phyloP scores from a whole-genome alignment of 495 filamentous ascomycete genomes.

The Daldinia vernicosa region DNA sequence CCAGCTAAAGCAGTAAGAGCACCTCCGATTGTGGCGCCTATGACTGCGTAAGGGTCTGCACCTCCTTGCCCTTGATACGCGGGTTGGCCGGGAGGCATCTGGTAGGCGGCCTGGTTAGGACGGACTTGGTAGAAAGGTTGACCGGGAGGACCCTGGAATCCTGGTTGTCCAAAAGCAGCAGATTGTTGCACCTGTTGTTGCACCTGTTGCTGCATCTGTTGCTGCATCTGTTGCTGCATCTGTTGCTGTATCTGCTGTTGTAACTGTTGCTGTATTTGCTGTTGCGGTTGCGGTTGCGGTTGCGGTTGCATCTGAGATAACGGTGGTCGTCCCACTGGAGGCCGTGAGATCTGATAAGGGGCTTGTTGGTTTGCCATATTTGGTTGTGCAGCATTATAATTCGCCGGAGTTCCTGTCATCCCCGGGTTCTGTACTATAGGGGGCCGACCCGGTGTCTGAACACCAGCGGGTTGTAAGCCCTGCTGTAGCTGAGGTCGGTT shows the following conservation, averaged over 20 bases:
- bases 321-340: slow-evolving; percentile 30
- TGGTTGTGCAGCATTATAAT: slow-evolving; percentile 14
- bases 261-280: background rate
- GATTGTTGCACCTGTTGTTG: slow-evolving; percentile 22
- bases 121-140: slow-evolving; percentile 29
- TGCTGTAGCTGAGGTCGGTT: slow-evolving; percentile 27
- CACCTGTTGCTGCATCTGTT: background rate
- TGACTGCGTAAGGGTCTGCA: slow-evolving; percentile 28
- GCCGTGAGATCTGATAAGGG: slow-evolving; percentile 18
- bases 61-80: slow-evolving; percentile 17
- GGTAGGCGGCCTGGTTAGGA: slow-evolving; percentile 14
- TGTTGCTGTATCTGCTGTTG: slow-evolving; percentile 2
- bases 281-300: background rate
- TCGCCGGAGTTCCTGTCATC: slow-evolving; percentile 12
- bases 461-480: slow-evolving; percentile 24
- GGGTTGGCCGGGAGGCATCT: slow-evolving; percentile 14
- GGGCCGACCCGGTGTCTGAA: slow-evolving; percentile 37
- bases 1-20: slow-evolving; percentile 13
- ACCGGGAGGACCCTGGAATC: slow-evolving; percentile 8
- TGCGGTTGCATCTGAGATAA: slow-evolving; percentile 18
- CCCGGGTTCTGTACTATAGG: slow-evolving; percentile 38
- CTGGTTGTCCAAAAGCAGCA: slow-evolving; percentile 14
- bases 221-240: background rate
- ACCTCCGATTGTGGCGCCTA: slow-evolving; percentile 31
- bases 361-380: slow-evolving; percentile 19